phyloP scores from a whole-genome alignment of 371 early-diverging fungal genomes.

The Mucor lusitanicus region DNA sequence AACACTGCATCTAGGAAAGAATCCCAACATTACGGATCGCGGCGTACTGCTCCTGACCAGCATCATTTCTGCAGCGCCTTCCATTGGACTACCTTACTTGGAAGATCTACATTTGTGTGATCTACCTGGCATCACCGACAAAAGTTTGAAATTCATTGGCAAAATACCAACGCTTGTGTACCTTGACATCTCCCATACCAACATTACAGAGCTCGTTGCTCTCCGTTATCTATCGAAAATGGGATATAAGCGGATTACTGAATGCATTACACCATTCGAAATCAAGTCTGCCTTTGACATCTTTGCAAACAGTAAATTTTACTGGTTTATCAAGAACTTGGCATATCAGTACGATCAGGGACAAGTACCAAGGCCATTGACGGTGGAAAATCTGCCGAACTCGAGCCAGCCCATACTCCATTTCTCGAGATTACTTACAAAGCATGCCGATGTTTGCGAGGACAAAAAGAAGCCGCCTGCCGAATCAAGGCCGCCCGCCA shows the following conservation, averaged over 20 bases:
- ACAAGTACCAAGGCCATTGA: background rate
- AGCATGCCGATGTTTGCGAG: background rate
- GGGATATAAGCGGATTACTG: background rate
- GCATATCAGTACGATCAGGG: background rate
- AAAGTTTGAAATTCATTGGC: slow-evolving; percentile 13
- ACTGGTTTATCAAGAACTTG: background rate
- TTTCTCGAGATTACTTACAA: background rate
- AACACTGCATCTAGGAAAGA: background rate
- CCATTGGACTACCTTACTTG: slow-evolving; percentile 5
- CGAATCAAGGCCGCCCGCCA: background rate
- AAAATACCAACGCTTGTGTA: slow-evolving; percentile 1
- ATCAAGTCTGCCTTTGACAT: background rate
- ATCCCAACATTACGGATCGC: slow-evolving; percentile 8
- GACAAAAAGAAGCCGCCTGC: background rate
- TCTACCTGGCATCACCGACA: slow-evolving; percentile 15
- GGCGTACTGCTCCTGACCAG: background rate
- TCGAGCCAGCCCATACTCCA: background rate
- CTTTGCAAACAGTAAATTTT: background rate
- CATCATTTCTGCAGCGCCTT: background rate
- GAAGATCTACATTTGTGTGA: slow-evolving; percentile 11
- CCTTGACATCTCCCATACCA: slow-evolving; percentile 12
- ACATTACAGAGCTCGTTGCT: slow-evolving; percentile 5
- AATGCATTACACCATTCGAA: background rate
- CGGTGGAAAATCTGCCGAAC: background rate
- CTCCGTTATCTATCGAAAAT: background rate